A percentile compares a stretch with the other conserved stretches of the same genome.
Evolutionary conservation across 371 early-diverging fungal genomes (phyloP).

Genomic region (Mucor lusitanicus): DNA sequence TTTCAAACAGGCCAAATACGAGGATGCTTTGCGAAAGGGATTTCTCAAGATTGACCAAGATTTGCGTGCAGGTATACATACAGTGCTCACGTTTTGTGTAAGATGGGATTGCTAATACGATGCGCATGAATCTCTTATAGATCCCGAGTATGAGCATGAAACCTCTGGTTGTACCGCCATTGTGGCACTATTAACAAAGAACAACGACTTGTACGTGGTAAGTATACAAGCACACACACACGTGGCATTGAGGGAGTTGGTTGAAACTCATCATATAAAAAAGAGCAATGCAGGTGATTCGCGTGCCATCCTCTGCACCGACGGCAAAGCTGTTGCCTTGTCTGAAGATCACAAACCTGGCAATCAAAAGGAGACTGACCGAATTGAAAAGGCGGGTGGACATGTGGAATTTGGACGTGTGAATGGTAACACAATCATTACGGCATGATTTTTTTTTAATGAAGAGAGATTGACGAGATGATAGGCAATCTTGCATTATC

Average conservation of each 20-base stretch:
- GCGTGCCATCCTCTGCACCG: slow-evolving; percentile 77
- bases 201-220: slow-evolving; percentile 49
- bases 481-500: slow-evolving; percentile 90
- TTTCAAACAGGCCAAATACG: slow-evolving; percentile 67
- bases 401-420: slow-evolving; percentile 95
- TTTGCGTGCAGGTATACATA: slow-evolving; percentile 69
- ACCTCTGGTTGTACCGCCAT: slow-evolving; percentile 97
- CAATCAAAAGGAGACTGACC: slow-evolving; percentile 72
- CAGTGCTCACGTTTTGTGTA: not conserved
- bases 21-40: slow-evolving; percentile 73
- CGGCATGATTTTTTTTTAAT: not conserved
- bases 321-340: slow-evolving; percentile 75
- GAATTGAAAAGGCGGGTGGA: slow-evolving; percentile 90
- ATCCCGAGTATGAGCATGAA: slow-evolving; percentile 69
- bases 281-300: slow-evolving; percentile 96
- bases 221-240: slow-evolving; percentile 5
- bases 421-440: slow-evolving; percentile 67
- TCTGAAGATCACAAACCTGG: slow-evolving; percentile 96
- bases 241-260: not conserved
- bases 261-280: not conserved
- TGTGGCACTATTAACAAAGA: slow-evolving; percentile 75
- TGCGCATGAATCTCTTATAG: slow-evolving; percentile 38
- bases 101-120: too few relatives aligned
- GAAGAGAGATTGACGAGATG: not conserved
- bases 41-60: slow-evolving; percentile 83